Conservation (phyloP, 1,284 basidiomycete genomes). For the Cryptococcus sp. region DNA sequence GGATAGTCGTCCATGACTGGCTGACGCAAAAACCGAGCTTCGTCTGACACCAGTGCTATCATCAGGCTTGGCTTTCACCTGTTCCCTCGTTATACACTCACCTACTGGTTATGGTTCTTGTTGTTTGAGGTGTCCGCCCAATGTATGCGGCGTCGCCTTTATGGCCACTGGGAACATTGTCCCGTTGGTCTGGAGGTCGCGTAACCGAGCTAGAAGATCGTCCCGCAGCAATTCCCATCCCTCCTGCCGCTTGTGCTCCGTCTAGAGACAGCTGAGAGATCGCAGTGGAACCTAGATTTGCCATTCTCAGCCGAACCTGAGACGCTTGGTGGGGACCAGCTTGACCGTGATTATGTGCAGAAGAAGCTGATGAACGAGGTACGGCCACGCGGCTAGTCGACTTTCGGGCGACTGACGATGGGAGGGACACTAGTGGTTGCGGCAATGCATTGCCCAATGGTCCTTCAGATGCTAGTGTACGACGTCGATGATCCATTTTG, state of each 20-base stretch:
- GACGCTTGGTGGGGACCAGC: slow-evolving; percentile 20
- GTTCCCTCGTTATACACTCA: slow-evolving; percentile 3
- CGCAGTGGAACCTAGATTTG: no score
- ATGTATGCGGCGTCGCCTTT: slow-evolving; percentile 60
- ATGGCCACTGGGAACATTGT: slow-evolving; percentile 64
- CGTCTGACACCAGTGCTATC: slow-evolving; percentile 16
- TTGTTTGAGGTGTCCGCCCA: slow-evolving; percentile 72
- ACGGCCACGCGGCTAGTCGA: slow-evolving; percentile 39
- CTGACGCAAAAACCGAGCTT: slow-evolving; percentile 56
- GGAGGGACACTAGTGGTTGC: slow-evolving; percentile 52
- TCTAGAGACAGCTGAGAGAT: no score
- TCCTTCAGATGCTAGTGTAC: slow-evolving; percentile 63
- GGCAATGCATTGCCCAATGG: slow-evolving; percentile 61
- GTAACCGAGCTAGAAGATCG: slow-evolving; percentile 8
- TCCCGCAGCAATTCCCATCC: slow-evolving; percentile 21
- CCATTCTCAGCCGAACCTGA: no score
- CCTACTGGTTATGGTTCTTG: slow-evolving; percentile 35
- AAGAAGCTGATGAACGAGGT: slow-evolving; percentile 60
- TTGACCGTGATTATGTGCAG: slow-evolving; percentile 64
- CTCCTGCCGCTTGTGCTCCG: slow-evolving; percentile 43
- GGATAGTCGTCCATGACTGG: slow-evolving; percentile 59
- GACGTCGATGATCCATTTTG: slow-evolving; percentile 59
- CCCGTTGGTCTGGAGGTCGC: slow-evolving; percentile 6
- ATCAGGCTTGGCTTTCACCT: slow-evolving; percentile 1
- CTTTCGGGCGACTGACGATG: slow-evolving; percentile 69